These are phyloP conservation scores for Kurtzmaniella quercitrusa DNA, from an alignment of 1,139 yeast genomes.

Conservation along the genomic window DNA sequence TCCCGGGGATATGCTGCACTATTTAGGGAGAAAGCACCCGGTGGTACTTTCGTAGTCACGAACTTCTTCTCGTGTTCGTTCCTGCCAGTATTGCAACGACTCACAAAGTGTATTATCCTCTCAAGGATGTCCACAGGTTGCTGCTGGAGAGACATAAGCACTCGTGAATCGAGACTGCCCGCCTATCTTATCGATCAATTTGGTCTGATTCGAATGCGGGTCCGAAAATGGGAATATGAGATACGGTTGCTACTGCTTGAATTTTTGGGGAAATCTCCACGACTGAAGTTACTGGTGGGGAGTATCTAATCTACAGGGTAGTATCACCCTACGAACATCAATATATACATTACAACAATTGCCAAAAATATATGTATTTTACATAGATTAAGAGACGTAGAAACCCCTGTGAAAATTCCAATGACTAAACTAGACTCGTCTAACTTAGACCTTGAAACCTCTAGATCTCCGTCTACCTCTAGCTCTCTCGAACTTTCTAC, in stretches of 20 bases:
- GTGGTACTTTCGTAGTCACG: not conserved
- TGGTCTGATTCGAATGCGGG: not conserved
- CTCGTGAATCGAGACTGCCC: not conserved
- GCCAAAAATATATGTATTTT: constrained; percentile 6
- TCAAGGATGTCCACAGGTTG: not conserved
- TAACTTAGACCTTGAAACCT: constrained; percentile 98
- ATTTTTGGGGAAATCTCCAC: too few species aligned
- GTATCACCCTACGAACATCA: too few species aligned
- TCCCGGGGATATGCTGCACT: not conserved
- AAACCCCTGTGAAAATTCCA: not conserved
- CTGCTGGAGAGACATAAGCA: not conserved
- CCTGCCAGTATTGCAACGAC: not conserved
- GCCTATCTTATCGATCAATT: not conserved
- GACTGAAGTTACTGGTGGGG: too few species aligned
- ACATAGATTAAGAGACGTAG: constrained; percentile 4
- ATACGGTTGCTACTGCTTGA: too few species aligned
- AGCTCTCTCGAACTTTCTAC: constrained; percentile 99
- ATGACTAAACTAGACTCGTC: constrained; percentile 10
- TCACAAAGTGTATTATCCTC: not conserved
- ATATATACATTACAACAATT: constrained; percentile 1
- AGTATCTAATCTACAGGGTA: too few species aligned
- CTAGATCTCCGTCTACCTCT: constrained; percentile 99
- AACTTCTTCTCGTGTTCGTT: not conserved
- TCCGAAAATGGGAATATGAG: too few species aligned
- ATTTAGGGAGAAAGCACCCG: constrained; percentile 2